Conservation (phyloP, 139 green algal genomes). For the Coccomyxa sp. region DNA sequence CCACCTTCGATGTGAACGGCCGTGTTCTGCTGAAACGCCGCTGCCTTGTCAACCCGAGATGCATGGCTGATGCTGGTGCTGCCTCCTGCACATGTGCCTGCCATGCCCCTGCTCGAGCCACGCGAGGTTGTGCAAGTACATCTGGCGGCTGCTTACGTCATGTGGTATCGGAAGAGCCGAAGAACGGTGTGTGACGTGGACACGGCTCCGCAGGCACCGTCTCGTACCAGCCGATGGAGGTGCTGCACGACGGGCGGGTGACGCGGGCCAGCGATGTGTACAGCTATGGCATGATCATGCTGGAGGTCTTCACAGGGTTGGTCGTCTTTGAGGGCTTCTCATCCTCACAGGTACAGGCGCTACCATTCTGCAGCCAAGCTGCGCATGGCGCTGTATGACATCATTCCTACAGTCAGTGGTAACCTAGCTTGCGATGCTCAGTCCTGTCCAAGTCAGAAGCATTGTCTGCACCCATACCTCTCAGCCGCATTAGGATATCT, state of each 20-base stretch:
- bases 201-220: constrained; percentile 23
- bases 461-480: too few species aligned
- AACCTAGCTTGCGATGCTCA: too few species aligned
- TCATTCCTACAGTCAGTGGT: too few species aligned
- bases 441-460: too few species aligned
- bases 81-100: not conserved
- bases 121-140: not conserved
- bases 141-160: not conserved
- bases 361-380: too few species aligned
- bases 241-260: constrained; percentile 28
- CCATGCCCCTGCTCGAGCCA: not conserved
- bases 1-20: too few species aligned
- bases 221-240: constrained; percentile 33
- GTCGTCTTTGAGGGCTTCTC: constrained; percentile 26
- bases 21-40: too few species aligned
- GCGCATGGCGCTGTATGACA: too few species aligned
- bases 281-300: constrained; percentile 37
- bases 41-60: not conserved
- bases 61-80: not conserved
- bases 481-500: too few species aligned
- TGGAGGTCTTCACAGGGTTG: constrained; percentile 32
- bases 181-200: not conserved
- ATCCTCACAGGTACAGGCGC: constrained; percentile 18
- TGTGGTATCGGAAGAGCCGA: not conserved
- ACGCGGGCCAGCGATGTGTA: constrained; percentile 33